phyloP scores from a whole-genome alignment of 345 rosid species.

The Camelina laxa region DNA sequence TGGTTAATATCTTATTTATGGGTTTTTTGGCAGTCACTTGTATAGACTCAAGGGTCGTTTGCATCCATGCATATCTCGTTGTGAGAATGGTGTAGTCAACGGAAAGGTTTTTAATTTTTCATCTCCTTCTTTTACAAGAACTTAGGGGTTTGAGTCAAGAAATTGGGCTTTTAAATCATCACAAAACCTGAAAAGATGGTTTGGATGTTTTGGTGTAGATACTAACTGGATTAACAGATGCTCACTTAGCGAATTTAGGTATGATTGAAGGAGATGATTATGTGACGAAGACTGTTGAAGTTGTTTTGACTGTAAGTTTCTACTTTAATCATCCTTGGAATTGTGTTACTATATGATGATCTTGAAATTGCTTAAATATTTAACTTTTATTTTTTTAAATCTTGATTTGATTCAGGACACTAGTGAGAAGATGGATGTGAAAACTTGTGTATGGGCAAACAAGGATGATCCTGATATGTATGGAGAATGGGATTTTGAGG shows the following conservation, averaged over 20 bases:
- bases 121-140: neutral
- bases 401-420: conserved; percentile 53
- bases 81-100: conserved; percentile 48
- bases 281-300: conserved; percentile 61
- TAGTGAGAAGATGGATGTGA: conserved; percentile 52
- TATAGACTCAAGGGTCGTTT: conserved; percentile 84
- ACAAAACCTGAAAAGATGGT: neutral
- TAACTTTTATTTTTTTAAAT: neutral
- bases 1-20: neutral
- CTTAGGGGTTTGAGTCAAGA: neutral
- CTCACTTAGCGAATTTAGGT: conserved; percentile 66
- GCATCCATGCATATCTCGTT: conserved; percentile 81
- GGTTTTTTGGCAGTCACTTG: conserved; percentile 56
- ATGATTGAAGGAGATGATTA: conserved; percentile 77
- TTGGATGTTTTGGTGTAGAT: conserved; percentile 50
- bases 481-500: conserved; percentile 97
- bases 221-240: conserved; percentile 63
- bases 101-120: conserved; percentile 55
- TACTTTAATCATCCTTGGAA: neutral
- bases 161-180: neutral
- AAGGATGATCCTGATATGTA: conserved; percentile 68
- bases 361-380: neutral
- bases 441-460: conserved; percentile 67
- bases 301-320: conserved; percentile 55
- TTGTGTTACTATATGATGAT: neutral